Conservation (phyloP, 305 asterid species). For the Rubia peregrina region DNA sequence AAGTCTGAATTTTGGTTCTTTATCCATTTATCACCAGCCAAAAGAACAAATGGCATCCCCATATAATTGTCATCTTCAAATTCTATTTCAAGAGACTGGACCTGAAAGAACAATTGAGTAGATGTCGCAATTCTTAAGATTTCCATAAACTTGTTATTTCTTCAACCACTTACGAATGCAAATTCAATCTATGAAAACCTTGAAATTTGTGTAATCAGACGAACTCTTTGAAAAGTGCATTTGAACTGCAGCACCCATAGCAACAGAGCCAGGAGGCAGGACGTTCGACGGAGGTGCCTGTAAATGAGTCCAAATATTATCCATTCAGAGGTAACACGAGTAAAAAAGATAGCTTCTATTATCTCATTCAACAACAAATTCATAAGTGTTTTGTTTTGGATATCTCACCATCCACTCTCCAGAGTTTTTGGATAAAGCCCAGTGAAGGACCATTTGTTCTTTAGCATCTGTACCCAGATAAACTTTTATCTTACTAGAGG, state of each 20-base stretch:
- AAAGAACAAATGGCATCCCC: slow-evolving; percentile 97
- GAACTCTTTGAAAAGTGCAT: slow-evolving; percentile 47
- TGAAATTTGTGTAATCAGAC: slow-evolving; percentile 35
- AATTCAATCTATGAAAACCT: slow-evolving; percentile 41
- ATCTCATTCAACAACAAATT: neutral
- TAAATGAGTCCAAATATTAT: slow-evolving; percentile 20
- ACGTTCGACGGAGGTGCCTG: slow-evolving; percentile 76
- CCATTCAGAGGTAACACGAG: slow-evolving; percentile 1
- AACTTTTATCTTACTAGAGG: slow-evolving; percentile 54
- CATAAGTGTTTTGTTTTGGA: slow-evolving; percentile 4
- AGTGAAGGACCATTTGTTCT: slow-evolving; percentile 79
- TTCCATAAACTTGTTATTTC: neutral
- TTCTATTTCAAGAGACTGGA: slow-evolving; percentile 68
- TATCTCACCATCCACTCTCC: slow-evolving; percentile 88
- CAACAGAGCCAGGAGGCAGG: slow-evolving; percentile 70
- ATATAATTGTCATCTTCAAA: slow-evolving; percentile 61
- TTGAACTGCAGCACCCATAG: slow-evolving; percentile 60
- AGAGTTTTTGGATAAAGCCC: slow-evolving; percentile 82
- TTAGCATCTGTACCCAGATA: slow-evolving; percentile 76
- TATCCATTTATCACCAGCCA: slow-evolving; percentile 74
- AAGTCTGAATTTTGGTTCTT: slow-evolving; percentile 83
- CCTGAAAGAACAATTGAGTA: slow-evolving; percentile 41
- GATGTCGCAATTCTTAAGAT: neutral
- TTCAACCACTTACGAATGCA: slow-evolving; percentile 9
- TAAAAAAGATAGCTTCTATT: neutral